Conservation (phyloP, 169 alveolate species). For the Eimeria sp. region DNA sequence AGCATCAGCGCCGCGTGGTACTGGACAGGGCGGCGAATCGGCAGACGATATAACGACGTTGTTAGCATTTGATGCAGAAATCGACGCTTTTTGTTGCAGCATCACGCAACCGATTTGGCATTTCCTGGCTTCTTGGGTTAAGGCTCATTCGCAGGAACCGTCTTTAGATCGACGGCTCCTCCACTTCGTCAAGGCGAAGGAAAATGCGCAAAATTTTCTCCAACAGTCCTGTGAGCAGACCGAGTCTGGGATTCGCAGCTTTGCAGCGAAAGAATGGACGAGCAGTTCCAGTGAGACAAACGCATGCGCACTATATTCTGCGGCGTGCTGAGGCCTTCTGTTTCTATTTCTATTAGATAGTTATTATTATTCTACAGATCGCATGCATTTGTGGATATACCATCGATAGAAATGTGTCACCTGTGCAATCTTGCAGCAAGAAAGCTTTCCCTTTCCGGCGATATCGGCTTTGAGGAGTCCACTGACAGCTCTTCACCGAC, state of each 20-base stretch:
- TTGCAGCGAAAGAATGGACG: neutral
- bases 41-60: neutral
- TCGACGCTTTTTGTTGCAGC: conserved; percentile 32
- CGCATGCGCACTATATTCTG: too few species aligned
- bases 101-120: conserved; percentile 8
- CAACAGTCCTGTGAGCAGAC: neutral
- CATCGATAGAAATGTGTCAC: neutral
- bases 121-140: conserved; percentile 3
- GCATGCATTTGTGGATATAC: too few species aligned
- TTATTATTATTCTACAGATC: too few species aligned
- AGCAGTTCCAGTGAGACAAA: neutral
- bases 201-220: neutral
- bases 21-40: neutral
- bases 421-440: neutral
- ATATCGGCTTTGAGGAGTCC: neutral
- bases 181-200: conserved; percentile 38
- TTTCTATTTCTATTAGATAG: too few species aligned
- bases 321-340: too few species aligned
- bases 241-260: neutral
- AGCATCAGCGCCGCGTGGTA: neutral
- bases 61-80: conserved; percentile 16
- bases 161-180: neutral
- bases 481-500: neutral
- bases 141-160: neutral
- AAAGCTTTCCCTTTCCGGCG: neutral